Conservation (phyloP, 2,329 filamentous ascomycete species). For the Botrytis fragariae region DNA sequence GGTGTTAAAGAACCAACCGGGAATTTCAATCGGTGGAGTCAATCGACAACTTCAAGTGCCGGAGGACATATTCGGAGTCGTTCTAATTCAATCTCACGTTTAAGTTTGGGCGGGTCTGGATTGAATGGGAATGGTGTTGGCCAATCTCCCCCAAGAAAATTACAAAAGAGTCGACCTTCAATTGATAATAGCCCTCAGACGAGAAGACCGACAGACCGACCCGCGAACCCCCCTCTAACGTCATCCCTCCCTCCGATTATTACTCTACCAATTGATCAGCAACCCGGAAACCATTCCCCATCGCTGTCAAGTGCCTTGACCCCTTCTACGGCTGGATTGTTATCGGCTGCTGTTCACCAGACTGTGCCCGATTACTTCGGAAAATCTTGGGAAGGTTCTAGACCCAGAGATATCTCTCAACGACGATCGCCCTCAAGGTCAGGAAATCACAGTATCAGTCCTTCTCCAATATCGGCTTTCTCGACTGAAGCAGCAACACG, state of each 20-base stretch:
- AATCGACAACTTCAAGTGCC: constrained; percentile 51
- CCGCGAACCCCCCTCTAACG: constrained; percentile 24
- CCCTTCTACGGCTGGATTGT: constrained; percentile 37
- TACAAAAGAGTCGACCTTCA: constrained; percentile 32
- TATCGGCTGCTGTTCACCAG: constrained; percentile 37
- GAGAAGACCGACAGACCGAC: constrained; percentile 23
- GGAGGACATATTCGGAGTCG: constrained; percentile 28
- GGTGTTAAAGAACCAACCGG: constrained; percentile 43
- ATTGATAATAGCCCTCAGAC: constrained; percentile 28
- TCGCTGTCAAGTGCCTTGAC: constrained; percentile 33
- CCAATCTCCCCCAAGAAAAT: constrained; percentile 29
- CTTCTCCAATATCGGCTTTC: constrained; percentile 26
- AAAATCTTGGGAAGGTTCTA: constrained; percentile 34
- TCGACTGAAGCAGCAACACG: constrained; percentile 17
- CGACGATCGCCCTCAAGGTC: constrained; percentile 28
- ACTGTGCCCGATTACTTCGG: constrained; percentile 38
- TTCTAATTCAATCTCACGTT: constrained; percentile 19
- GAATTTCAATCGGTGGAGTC: constrained; percentile 53
- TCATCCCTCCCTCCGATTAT: constrained; percentile 36
- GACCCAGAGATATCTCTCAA: constrained; percentile 30
- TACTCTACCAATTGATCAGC: constrained; percentile 32
- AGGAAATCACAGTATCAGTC: constrained; percentile 27
- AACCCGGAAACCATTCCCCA: constrained; percentile 29
- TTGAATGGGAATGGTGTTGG: constrained; percentile 33
- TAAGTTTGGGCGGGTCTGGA: constrained; percentile 32